Conservation (phyloP, 1,284 basidiomycete species). For the Ustilago loliicola region DNA sequence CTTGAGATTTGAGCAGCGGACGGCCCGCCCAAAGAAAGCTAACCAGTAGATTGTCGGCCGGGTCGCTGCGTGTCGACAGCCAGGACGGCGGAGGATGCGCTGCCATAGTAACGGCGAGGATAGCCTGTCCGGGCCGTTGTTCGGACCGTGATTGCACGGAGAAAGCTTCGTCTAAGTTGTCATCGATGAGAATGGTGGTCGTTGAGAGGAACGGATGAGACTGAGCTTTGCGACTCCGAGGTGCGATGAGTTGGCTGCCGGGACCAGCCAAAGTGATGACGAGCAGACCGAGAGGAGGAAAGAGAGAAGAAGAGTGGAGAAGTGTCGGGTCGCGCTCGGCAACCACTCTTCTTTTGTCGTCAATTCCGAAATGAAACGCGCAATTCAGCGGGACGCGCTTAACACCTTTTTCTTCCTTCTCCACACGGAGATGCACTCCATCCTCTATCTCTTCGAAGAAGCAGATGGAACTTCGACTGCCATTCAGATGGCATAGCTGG, state of each 20-base stretch:
- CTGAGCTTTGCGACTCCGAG: not conserved
- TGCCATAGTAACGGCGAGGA: conserved; percentile 4
- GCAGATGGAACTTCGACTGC: too few species aligned
- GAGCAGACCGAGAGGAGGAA: not conserved
- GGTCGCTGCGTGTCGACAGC: not conserved
- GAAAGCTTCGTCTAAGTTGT: not conserved
- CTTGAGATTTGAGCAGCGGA: not conserved
- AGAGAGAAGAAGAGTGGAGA: not conserved
- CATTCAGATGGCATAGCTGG: not conserved
- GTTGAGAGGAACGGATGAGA: not conserved
- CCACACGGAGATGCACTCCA: not conserved
- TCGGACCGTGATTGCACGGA: not conserved
- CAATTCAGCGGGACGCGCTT: not conserved
- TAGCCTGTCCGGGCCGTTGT: not conserved
- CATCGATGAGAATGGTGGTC: not conserved
- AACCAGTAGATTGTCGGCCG: conserved; percentile 18
- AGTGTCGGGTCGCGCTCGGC: not conserved
- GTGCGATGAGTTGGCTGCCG: not conserved
- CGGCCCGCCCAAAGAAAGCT: conserved; percentile 10
- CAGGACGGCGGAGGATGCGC: not conserved
- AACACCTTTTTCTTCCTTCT: not conserved
- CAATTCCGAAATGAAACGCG: not conserved
- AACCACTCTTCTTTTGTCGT: not conserved
- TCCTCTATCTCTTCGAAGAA: too few species aligned
- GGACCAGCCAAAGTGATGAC: not conserved